These are phyloP conservation scores for Botrytis pseudocinerea DNA, from an alignment of 2,329 filamentous ascomycete species.

Conservation along the genomic window DNA sequence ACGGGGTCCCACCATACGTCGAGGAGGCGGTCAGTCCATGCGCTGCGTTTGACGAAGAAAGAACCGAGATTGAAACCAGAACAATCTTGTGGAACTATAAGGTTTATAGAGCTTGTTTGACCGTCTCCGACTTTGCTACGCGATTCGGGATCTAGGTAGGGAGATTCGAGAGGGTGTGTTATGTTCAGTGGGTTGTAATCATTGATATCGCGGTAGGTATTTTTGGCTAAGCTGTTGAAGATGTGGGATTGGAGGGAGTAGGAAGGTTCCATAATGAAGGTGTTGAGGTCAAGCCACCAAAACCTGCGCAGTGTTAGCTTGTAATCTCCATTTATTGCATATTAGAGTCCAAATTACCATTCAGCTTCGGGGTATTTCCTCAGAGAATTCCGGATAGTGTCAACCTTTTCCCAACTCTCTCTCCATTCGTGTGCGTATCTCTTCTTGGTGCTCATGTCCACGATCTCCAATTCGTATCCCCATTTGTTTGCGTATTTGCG, in stretches of 20 bases:
- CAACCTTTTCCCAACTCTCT: slow-evolving; percentile 99
- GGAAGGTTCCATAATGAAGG: slow-evolving; percentile 94
- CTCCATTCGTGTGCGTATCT: slow-evolving; percentile 98
- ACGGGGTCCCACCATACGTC: slow-evolving; percentile 99
- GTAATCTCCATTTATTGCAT: not conserved
- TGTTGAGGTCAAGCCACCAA: slow-evolving; percentile 98
- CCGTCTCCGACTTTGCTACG: slow-evolving; percentile 76
- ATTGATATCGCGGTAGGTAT: slow-evolving; percentile 94
- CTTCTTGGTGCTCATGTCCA: slow-evolving; percentile 99
- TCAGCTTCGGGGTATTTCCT: slow-evolving; percentile 93
- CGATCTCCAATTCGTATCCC: slow-evolving; percentile 95
- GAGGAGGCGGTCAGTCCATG: slow-evolving; percentile 87
- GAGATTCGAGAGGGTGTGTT: slow-evolving; percentile 72
- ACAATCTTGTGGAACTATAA: slow-evolving; percentile 91
- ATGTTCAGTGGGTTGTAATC: slow-evolving; percentile 94
- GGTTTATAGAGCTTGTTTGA: slow-evolving; percentile 74
- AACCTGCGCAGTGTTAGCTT: slow-evolving; percentile 64
- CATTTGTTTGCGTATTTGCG: slow-evolving; percentile 80
- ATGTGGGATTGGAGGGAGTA: slow-evolving; percentile 89
- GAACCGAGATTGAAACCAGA: slow-evolving; percentile 94
- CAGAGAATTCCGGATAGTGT: slow-evolving; percentile 84
- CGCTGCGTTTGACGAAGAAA: slow-evolving; percentile 83
- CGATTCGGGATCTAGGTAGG: slow-evolving; percentile 74
- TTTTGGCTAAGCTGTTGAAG: slow-evolving; percentile 73
- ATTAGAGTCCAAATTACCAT: slow-evolving; percentile 64